phyloP scores from a whole-genome alignment of 2,329 filamentous ascomycete genomes.

The Fusarium sterilihyphosum region DNA sequence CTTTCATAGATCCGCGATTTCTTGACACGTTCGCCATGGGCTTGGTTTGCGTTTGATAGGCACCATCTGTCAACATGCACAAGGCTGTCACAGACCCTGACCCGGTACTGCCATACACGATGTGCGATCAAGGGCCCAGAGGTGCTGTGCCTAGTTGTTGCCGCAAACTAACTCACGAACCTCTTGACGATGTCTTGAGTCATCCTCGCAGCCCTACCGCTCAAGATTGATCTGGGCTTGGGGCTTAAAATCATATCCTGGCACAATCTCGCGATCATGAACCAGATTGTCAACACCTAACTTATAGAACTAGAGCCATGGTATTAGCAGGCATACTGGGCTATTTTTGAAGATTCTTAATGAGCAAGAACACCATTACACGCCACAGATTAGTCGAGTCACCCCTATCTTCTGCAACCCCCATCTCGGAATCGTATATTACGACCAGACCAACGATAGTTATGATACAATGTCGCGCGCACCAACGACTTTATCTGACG shows the following conservation, averaged over 20 bases:
- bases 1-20: conserved; percentile 23
- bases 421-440: conserved; percentile 20
- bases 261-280: conserved; percentile 17
- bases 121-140: conserved; percentile 37
- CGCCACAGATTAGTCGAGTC: conserved; percentile 18
- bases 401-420: conserved; percentile 28
- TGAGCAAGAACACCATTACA: conserved; percentile 10
- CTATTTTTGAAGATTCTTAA: not conserved
- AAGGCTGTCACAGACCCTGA: conserved; percentile 43
- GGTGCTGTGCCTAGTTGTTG: conserved; percentile 32
- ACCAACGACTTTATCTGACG: conserved; percentile 40
- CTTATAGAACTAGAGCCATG: conserved; percentile 10
- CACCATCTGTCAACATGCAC: conserved; percentile 38
- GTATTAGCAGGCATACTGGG: conserved; percentile 10
- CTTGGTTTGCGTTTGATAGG: conserved; percentile 6
- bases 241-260: conserved; percentile 32
- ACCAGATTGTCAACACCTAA: conserved; percentile 11
- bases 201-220: conserved; percentile 43
- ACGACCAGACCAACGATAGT: conserved; percentile 37
- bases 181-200: conserved; percentile 33
- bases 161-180: conserved; percentile 23
- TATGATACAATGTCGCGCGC: conserved; percentile 39
- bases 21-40: conserved; percentile 12
- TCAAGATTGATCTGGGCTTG: conserved; percentile 11
- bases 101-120: conserved; percentile 42